Evolutionary conservation across 208 protist species (phyloP).

Genomic region (Spongospora subterranea): DNA sequence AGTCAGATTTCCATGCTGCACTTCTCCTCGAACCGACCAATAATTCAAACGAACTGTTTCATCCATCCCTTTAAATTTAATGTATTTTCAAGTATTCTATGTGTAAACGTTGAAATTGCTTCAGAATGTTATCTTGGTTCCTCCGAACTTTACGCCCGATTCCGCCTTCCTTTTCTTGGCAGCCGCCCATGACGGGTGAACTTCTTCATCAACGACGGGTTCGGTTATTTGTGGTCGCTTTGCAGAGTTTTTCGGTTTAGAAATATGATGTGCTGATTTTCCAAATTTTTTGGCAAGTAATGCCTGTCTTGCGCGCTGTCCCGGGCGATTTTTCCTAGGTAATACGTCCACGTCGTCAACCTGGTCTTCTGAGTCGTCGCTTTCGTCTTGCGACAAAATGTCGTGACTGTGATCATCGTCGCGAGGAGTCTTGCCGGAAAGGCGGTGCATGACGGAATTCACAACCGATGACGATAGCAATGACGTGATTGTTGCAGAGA

Average conservation of each 20-base stretch:
- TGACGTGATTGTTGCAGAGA: neutral
- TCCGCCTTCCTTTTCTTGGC: neutral
- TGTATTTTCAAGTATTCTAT: neutral
- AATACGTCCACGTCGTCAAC: neutral
- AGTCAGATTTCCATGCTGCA: too few species aligned
- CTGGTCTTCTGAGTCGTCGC: slow-evolving; percentile 4
- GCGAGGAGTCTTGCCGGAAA: neutral
- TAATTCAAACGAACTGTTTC: too few species aligned
- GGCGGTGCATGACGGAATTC: neutral
- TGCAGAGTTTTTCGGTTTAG: too few species aligned
- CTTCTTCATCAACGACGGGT: neutral
- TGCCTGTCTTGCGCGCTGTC: neutral
- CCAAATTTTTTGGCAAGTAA: neutral
- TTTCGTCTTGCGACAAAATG: too few species aligned
- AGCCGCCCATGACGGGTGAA: slow-evolving; percentile 25
- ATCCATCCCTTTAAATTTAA: too few species aligned
- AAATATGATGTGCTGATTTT: too few species aligned
- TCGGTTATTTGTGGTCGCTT: neutral
- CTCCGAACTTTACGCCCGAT: neutral
- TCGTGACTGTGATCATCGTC: neutral
- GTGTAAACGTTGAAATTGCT: neutral
- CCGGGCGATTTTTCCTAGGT: neutral
- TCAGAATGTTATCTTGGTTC: slow-evolving; percentile 1
- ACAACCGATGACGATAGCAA: neutral
- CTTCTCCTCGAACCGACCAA: too few species aligned